A percentile compares a stretch with the other conserved stretches of the same genome.
Conservation (phyloP, 352 stramenopile species). For the Phytophthora citricola region DNA sequence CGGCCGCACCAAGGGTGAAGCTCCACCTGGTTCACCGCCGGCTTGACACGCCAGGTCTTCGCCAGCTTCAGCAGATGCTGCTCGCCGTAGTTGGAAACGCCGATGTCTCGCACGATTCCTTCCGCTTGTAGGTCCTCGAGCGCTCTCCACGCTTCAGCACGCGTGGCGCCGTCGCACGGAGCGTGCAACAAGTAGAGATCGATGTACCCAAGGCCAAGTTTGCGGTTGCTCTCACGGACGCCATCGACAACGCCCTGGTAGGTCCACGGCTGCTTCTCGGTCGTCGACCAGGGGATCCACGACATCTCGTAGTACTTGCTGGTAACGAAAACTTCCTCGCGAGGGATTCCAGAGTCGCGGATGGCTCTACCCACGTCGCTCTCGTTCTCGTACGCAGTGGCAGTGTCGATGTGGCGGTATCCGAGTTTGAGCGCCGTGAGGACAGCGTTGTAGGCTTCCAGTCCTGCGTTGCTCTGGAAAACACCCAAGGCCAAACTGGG, state of each 20-base stretch:
- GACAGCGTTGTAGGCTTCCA: slow-evolving; percentile 60
- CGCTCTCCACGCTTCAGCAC: slow-evolving; percentile 57
- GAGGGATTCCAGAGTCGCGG: slow-evolving; percentile 70
- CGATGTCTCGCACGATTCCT: slow-evolving; percentile 82
- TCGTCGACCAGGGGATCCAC: slow-evolving; percentile 16
- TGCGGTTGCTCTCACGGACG: slow-evolving; percentile 54
- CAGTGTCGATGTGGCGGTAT: slow-evolving; percentile 91
- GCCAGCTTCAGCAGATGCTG: slow-evolving; percentile 10
- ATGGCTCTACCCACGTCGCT: slow-evolving; percentile 80
- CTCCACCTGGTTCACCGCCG: slow-evolving; percentile 15
- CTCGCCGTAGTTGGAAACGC: slow-evolving; percentile 91
- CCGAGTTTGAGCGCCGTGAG: slow-evolving; percentile 65
- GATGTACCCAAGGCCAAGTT: slow-evolving; percentile 78
- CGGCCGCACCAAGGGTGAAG: slow-evolving; percentile 11
- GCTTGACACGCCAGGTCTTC: slow-evolving; percentile 10
- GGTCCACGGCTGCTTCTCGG: slow-evolving; percentile 47
- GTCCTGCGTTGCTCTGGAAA: slow-evolving; percentile 45
- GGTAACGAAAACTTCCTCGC: slow-evolving; percentile 87
- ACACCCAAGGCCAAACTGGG: slow-evolving; percentile 56
- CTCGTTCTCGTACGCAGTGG: slow-evolving; percentile 88
- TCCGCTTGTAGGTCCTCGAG: slow-evolving; percentile 55
- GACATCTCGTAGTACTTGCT: slow-evolving; percentile 66
- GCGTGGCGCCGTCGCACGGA: slow-evolving; percentile 51
- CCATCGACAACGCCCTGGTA: slow-evolving; percentile 72
- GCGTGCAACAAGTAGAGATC: slow-evolving; percentile 86